These are phyloP conservation scores for Corylus avellana DNA, from an alignment of 306 rosid genomes.

Conservation along the genomic window DNA sequence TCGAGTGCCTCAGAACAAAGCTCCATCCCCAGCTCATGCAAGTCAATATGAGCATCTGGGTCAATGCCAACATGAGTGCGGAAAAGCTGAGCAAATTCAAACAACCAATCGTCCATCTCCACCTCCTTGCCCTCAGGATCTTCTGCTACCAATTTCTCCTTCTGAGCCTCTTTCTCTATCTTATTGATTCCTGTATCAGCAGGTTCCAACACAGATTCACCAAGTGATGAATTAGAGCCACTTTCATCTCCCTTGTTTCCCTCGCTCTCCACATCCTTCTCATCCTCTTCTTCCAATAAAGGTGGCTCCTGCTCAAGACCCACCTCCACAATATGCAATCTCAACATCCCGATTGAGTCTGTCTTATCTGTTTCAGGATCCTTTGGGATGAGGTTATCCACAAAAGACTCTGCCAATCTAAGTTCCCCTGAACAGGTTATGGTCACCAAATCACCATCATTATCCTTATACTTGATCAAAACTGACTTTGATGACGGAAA, in stretches of 20 bases:
- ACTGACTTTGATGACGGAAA: conserved; percentile 87
- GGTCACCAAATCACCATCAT: conserved; percentile 92
- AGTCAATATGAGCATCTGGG: conserved; percentile 90
- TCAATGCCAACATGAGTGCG: conserved; percentile 96
- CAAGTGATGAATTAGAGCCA: conserved; percentile 64
- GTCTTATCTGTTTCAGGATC: conserved; percentile 58
- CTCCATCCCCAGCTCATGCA: conserved; percentile 99
- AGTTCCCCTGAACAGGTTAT: conserved; percentile 88
- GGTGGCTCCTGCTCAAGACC: conserved; percentile 94
- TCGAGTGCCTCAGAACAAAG: conserved; percentile 98
- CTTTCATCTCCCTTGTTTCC: conserved; percentile 70
- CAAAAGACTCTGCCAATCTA: conserved; percentile 79
- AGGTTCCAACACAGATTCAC: conserved; percentile 64
- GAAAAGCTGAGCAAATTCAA: conserved; percentile 96
- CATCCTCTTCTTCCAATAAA: conserved; percentile 89
- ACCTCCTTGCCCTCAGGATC: conserved; percentile 83
- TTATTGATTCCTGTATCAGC: conserved; percentile 53
- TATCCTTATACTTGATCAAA: conserved; percentile 86
- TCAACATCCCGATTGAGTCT: conserved; percentile 67
- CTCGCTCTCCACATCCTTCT: conserved; percentile 58
- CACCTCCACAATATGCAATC: conserved; percentile 90
- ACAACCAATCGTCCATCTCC: conserved; percentile 99
- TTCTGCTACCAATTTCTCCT: conserved; percentile 64
- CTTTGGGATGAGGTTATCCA: conserved; percentile 48
- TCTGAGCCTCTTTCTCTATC: conserved; percentile 57